Percentiles rank a stretch among this genome's conserved stretches.
Conservation (phyloP, 116 monocot genomes). For the Dioscorea cayenensis region DNA sequence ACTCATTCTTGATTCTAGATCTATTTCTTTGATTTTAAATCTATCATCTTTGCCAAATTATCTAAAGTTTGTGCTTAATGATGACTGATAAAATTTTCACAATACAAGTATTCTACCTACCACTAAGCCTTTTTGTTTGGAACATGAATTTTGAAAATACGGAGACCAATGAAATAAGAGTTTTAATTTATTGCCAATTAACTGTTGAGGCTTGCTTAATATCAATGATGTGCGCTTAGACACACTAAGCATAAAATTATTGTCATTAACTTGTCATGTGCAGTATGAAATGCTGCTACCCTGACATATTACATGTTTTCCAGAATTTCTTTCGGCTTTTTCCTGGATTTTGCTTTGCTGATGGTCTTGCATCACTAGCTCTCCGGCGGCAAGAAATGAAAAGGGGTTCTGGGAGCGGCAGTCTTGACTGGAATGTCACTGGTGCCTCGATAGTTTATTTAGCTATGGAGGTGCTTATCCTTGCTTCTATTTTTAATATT, state of each 20-base stretch:
- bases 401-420: conserved; percentile 28
- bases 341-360: conserved; percentile 92
- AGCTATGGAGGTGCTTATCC: conserved; percentile 56
- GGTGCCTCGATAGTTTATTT: conserved; percentile 89
- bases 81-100: no score
- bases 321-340: conserved; percentile 84
- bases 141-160: no score
- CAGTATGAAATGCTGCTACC: background rate
- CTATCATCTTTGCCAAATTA: no score
- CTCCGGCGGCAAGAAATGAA: conserved; percentile 81
- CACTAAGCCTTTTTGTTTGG: no score
- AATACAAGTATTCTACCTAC: no score
- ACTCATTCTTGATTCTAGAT: no score
- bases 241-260: background rate
- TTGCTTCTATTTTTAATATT: background rate
- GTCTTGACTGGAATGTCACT: conserved; percentile 83
- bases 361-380: conserved; percentile 93
- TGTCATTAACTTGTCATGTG: background rate
- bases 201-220: no score
- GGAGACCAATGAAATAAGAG: no score
- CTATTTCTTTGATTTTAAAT: no score
- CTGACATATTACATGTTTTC: conserved; percentile 8
- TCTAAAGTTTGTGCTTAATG: no score
- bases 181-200: no score
- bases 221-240: no score